A percentile compares a stretch with the other conserved stretches of the same genome.
phyloP scores from a whole-genome alignment of 208 protist genomes.

The Leishmania aethiopica region DNA sequence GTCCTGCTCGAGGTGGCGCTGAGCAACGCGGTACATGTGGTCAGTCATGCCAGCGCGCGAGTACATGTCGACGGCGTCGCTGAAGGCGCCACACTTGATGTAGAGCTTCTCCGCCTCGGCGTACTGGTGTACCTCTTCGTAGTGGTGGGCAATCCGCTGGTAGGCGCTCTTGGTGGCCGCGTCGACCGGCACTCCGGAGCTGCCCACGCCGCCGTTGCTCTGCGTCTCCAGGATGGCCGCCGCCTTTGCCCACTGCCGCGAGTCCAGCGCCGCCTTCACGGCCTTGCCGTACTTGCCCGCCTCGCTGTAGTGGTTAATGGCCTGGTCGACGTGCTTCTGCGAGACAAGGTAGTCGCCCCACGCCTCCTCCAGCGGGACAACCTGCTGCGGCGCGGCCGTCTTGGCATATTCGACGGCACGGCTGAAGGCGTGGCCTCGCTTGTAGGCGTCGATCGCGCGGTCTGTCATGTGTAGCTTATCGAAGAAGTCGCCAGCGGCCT shows the following conservation, averaged over 20 bases:
- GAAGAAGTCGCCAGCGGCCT: constrained; percentile 97
- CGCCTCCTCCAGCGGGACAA: constrained; percentile 90
- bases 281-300: constrained; percentile 94
- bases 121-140: constrained; percentile 92
- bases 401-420: constrained; percentile 94
- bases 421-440: constrained; percentile 92
- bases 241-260: constrained; percentile 95
- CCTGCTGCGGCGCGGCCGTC: constrained; percentile 71
- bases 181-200: constrained; percentile 24
- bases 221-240: constrained; percentile 83
- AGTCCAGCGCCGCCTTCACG: constrained; percentile 95
- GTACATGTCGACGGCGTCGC: constrained; percentile 97
- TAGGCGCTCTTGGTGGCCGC: constrained; percentile 77
- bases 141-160: constrained; percentile 93
- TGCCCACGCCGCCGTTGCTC: constrained; percentile 40
- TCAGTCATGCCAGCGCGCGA: constrained; percentile 92
- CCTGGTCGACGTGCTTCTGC: constrained; percentile 95
- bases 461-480: constrained; percentile 94
- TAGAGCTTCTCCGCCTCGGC: constrained; percentile 95
- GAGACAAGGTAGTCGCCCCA: constrained; percentile 97
- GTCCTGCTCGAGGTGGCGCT: constrained; percentile 89
- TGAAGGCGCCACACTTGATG: constrained; percentile 84
- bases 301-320: constrained; percentile 98
- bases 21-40: constrained; percentile 94
- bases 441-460: constrained; percentile 95